phyloP scores from a whole-genome alignment of 805 yeast species.

The Zygotorulaspora danielsina region DNA sequence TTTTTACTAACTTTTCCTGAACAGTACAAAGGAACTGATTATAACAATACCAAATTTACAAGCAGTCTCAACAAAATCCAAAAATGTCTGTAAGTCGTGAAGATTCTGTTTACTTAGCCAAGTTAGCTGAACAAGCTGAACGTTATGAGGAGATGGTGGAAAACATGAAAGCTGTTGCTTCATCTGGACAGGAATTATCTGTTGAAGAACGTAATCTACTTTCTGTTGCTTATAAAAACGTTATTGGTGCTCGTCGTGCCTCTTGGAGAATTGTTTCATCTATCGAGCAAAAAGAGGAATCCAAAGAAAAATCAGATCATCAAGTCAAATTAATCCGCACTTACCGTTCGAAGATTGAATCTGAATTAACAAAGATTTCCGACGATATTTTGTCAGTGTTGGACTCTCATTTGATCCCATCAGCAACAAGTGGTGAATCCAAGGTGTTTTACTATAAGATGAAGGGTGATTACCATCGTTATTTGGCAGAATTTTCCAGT shows the following conservation, averaged over 20 bases:
- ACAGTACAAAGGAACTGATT: background rate
- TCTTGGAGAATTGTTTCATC: slow-evolving; percentile 99
- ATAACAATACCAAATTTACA: no score
- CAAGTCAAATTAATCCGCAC: slow-evolving; percentile 89
- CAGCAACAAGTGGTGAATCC: slow-evolving; percentile 95
- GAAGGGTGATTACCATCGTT: slow-evolving; percentile 99
- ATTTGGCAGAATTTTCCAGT: slow-evolving; percentile 93
- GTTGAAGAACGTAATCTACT: slow-evolving; percentile 97
- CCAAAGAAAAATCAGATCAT: slow-evolving; percentile 79
- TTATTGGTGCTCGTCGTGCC: slow-evolving; percentile 98
- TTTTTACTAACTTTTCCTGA: background rate
- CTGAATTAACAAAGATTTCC: slow-evolving; percentile 87
- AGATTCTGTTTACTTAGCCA: slow-evolving; percentile 96
- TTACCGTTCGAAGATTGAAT: slow-evolving; percentile 91
- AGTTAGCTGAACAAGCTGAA: slow-evolving; percentile 98
- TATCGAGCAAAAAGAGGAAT: slow-evolving; percentile 96
- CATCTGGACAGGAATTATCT: slow-evolving; percentile 89
- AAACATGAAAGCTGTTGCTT: slow-evolving; percentile 96
- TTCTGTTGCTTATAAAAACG: slow-evolving; percentile 97
- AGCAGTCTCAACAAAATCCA: background rate
- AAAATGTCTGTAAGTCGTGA: slow-evolving; percentile 84
- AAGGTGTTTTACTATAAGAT: slow-evolving; percentile 97
- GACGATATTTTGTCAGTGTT: slow-evolving; percentile 88
- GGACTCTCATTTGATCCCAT: slow-evolving; percentile 83
- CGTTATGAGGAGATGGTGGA: slow-evolving; percentile 99